Evolutionary conservation across 2,329 filamentous ascomycete genomes (phyloP), one percentile per base, ranked within the genome.

Genomic region (Fusarium sp.): DNA sequence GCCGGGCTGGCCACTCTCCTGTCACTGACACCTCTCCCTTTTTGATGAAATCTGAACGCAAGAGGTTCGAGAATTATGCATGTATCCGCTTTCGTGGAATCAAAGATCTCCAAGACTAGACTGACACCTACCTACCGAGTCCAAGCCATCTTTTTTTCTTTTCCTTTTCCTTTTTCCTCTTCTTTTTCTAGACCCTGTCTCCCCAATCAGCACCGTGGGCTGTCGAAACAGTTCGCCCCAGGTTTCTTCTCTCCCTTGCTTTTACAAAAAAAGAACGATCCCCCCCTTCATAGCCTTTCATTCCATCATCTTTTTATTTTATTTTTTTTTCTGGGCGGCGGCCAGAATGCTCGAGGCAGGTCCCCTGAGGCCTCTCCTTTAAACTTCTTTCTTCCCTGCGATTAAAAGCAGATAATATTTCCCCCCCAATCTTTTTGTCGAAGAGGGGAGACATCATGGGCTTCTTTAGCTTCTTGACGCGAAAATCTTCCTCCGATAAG

Each of bases 391-490:
- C 20, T 57, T 40, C n/a, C 36, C 51, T 42, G 50, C 13, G 29
- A 33, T 42, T 61, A 29, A 29, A 29, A 55, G 57, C 65, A 23
- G 13, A 34, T 20, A 25, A 29, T 29, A 29, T 29, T 29, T 29
- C 7, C 18, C 29, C 25, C 25, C 25, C 20, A 23, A 51, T 33
- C 27, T 34, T 29, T 29, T 29, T 29, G 27, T 29, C n/a, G 11
- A 20, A 16, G 4, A 20, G 27, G 5, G 20, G 20, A 49, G 20
- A 49, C 67, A 72, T 69, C 62, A 75, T 75, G 74, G 74, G 74
- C 49, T 71, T 75, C 54, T 72, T 75, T 40, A 75, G 60, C 58
- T 66, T 75, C 36, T 62, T 75, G 27, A 62, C 56, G 29, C 69
- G 74, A 23, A 74, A 73, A 51, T 46, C 64, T 4, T 64, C 62